These are phyloP conservation scores for Starmerella gropengiesseri DNA, from an alignment of 805 yeast genomes.

Conservation along the genomic window DNA sequence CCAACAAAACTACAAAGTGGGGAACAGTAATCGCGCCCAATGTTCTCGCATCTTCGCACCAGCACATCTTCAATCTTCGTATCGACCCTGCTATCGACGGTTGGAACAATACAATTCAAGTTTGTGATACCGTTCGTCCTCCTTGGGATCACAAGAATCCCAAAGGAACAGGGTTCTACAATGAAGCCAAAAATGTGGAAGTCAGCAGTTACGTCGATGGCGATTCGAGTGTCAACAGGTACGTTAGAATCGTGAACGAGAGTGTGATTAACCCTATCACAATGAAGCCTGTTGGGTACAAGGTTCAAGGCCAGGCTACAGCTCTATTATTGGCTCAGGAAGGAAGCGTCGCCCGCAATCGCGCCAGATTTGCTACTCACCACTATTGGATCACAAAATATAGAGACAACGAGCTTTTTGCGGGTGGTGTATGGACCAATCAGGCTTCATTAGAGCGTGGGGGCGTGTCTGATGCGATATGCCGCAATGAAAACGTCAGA, in stretches of 20 bases:
- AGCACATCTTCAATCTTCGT: constrained; percentile 68
- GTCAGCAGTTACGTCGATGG: constrained; percentile 62
- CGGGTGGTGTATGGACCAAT: constrained; percentile 80
- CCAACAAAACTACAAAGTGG: constrained; percentile 51
- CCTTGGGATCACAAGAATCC: constrained; percentile 48
- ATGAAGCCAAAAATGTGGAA: constrained; percentile 53
- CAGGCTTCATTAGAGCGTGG: constrained; percentile 60
- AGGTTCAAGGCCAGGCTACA: constrained; percentile 60
- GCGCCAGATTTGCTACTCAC: constrained; percentile 66
- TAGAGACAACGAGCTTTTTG: constrained; percentile 57
- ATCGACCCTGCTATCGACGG: constrained; percentile 77
- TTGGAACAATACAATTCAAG: constrained; percentile 60
- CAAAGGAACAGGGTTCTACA: constrained; percentile 57
- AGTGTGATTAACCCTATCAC: constrained; percentile 57
- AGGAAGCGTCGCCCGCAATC: constrained; percentile 52
- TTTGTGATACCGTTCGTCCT: constrained; percentile 58
- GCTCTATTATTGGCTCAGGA: constrained; percentile 62
- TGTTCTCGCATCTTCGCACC: constrained; percentile 75
- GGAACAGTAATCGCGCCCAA: constrained; percentile 71
- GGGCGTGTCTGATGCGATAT: constrained; percentile 24
- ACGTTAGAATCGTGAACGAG: constrained; percentile 66
- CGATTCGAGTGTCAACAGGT: constrained; percentile 62
- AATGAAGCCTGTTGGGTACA: constrained; percentile 64
- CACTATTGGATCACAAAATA: constrained; percentile 76
- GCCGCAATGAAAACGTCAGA: constrained; percentile 45